phyloP scores from a whole-genome alignment of 2,329 filamentous ascomycete genomes.

The Cordyceps fumosorosea region DNA sequence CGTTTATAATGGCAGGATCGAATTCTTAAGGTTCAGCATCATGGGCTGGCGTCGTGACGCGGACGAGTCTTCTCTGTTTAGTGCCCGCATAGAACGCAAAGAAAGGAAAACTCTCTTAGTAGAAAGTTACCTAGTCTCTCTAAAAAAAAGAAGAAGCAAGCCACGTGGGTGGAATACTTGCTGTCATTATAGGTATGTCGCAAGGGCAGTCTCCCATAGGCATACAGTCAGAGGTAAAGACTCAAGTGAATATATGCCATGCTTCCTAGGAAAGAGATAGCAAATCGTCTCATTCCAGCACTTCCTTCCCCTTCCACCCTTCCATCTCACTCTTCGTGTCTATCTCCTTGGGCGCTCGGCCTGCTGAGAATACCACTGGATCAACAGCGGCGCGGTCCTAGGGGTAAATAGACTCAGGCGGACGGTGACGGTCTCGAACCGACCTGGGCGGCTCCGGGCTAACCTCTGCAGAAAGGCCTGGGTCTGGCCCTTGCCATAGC shows the following conservation, averaged over 20 bases:
- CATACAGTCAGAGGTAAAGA: not conserved
- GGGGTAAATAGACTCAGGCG: constrained; percentile 29
- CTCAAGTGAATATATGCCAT: too few species aligned
- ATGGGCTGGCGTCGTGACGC: too few species aligned
- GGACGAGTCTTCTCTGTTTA: too few species aligned
- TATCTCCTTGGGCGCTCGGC: constrained; percentile 30
- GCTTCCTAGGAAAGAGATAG: not conserved
- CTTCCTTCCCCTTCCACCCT: constrained; percentile 26
- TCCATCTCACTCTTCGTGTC: constrained; percentile 29
- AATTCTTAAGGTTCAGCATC: too few species aligned
- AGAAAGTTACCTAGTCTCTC: not conserved
- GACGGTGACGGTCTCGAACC: constrained; percentile 30
- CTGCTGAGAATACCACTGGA: constrained; percentile 23
- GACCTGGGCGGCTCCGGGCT: constrained; percentile 25
- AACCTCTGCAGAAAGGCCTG: constrained; percentile 34
- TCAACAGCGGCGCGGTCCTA: constrained; percentile 20
- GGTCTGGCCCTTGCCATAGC: constrained; percentile 29
- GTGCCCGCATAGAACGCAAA: too few species aligned
- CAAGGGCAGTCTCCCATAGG: not conserved
- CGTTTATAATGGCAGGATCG: too few species aligned
- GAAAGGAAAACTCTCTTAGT: too few species aligned
- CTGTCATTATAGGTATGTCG: not conserved
- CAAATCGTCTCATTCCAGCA: constrained; percentile 27
- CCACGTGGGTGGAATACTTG: not conserved
- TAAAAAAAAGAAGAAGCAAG: not conserved